These are phyloP conservation scores for Fusarium sp. DNA, from an alignment of 2,329 filamentous ascomycete species.

Conservation along the genomic window DNA sequence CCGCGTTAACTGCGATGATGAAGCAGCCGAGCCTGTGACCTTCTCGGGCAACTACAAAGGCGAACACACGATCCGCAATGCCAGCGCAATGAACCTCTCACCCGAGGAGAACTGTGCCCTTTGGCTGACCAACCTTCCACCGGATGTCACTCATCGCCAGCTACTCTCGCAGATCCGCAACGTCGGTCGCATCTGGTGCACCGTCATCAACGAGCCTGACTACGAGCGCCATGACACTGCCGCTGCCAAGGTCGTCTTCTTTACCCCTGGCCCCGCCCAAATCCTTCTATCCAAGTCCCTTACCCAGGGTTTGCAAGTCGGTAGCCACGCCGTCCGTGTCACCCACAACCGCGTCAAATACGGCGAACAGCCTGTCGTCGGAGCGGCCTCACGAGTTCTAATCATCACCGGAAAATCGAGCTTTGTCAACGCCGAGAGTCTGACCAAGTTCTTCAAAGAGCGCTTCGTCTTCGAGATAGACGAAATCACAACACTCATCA, in stretches of 20 bases:
- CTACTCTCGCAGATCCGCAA: constrained; percentile 61
- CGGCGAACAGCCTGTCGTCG: constrained; percentile 47
- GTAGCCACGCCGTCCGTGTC: constrained; percentile 55
- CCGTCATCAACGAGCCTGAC: constrained; percentile 65
- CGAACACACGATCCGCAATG: constrained; percentile 54
- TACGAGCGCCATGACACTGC: constrained; percentile 53
- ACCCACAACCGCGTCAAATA: constrained; percentile 64
- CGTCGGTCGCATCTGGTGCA: constrained; percentile 65
- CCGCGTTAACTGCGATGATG: not conserved
- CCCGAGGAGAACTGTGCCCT: constrained; percentile 62
- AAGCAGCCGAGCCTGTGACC: not conserved
- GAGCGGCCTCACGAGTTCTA: constrained; percentile 62
- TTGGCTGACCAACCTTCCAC: constrained; percentile 66
- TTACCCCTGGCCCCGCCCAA: constrained; percentile 57
- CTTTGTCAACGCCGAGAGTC: constrained; percentile 59
- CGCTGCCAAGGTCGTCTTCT: constrained; percentile 66
- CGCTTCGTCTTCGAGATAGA: constrained; percentile 65
- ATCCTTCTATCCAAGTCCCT: constrained; percentile 45
- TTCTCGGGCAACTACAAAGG: constrained; percentile 56
- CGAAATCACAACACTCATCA: constrained; percentile 52
- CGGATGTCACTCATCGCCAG: constrained; percentile 57
- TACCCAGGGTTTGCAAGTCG: constrained; percentile 54
- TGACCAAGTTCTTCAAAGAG: constrained; percentile 58
- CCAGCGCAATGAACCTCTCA: constrained; percentile 51
- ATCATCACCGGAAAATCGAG: constrained; percentile 61